Evolutionary conservation across 2,329 filamentous ascomycete genomes (phyloP), one percentile per base, ranked within the genome.

Genomic region (Phoma sp.): DNA sequence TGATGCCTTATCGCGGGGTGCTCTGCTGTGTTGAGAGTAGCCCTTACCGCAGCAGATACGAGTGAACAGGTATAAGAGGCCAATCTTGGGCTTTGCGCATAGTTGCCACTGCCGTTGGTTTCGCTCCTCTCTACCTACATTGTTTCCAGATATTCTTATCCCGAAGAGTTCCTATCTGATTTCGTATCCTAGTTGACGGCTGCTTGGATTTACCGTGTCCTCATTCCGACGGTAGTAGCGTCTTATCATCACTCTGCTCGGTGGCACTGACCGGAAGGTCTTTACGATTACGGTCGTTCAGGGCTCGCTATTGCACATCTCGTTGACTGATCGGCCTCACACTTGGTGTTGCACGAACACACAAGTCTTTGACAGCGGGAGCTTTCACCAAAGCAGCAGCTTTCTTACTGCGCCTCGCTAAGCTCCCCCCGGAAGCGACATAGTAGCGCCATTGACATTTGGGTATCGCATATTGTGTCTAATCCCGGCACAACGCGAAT

Each of bases 1-100:
- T 24, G 31, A 45, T 45, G 45, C 37, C 52, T 55, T 55, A 55
- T 55, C 52, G 52, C 47, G 52, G 52, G 52, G 46, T 55, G 47
- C 43, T 31, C 51, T 51, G 36, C 46, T 55, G 41, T 37, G 52
- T 55, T 55, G 46, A 51, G 52, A 39, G 31, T 45, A 46, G 52
- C 52, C 46, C 46, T 55, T 51, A 19, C 46, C 41, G 52, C 24
- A 51, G 36, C 38, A 46, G 52, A 55, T 55, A 55, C 47, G 52
- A 43, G 19, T 21, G 17, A 25, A 33, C 32, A 22, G 17, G 52
- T 55, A 55, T 55, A 55, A 55, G 52, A 51, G 46, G 36, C 29
- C 38, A 29, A 41, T 31, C 43, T 31, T 33, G 25, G 33, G 32
- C 41, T 19, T 3, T 45, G 36, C 36, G 22, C 41, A 47, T 50